phyloP scores from a whole-genome alignment of 2,329 filamentous ascomycete genomes.

The Aspergillus ustus region DNA sequence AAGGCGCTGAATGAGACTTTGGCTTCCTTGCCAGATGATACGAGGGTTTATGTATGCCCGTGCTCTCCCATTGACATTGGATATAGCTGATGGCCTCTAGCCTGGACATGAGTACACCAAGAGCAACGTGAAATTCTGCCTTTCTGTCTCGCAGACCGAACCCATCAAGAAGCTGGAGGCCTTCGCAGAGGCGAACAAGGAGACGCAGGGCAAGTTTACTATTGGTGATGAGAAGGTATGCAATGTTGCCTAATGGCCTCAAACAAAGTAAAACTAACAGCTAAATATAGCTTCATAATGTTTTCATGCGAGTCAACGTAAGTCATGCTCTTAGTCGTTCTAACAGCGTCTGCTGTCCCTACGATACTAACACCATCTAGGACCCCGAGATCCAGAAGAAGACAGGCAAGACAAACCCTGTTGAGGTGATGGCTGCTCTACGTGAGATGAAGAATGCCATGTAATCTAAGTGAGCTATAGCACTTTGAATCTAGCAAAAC shows the following conservation, averaged over 20 bases:
- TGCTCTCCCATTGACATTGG: background rate
- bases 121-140: slow-evolving; percentile 85
- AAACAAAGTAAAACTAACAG: background rate
- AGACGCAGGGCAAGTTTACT: slow-evolving; percentile 95
- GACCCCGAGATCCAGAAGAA: slow-evolving; percentile 83
- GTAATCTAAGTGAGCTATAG: slow-evolving; percentile 27
- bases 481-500: background rate
- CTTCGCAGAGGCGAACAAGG: slow-evolving; percentile 77
- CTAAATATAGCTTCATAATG: slow-evolving; percentile 76
- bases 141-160: slow-evolving; percentile 74
- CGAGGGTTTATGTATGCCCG: slow-evolving; percentile 77
- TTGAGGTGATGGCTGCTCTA: slow-evolving; percentile 83
- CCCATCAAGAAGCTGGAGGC: slow-evolving; percentile 75
- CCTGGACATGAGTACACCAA: slow-evolving; percentile 99
- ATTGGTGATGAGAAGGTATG: slow-evolving; percentile 94
- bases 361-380: slow-evolving; percentile 45
- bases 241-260: background rate
- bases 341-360: background rate
- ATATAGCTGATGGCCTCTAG: slow-evolving; percentile 47
- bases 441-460: slow-evolving; percentile 79
- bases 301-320: slow-evolving; percentile 89
- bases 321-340: slow-evolving; percentile 36
- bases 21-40: slow-evolving; percentile 81
- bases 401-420: slow-evolving; percentile 77
- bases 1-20: slow-evolving; percentile 86